A percentile compares a stretch with the other conserved stretches of the same genome.
These are phyloP conservation scores for Gracilaria domingensis DNA, from an alignment of 23 red algal genomes.

Conservation along the genomic window DNA sequence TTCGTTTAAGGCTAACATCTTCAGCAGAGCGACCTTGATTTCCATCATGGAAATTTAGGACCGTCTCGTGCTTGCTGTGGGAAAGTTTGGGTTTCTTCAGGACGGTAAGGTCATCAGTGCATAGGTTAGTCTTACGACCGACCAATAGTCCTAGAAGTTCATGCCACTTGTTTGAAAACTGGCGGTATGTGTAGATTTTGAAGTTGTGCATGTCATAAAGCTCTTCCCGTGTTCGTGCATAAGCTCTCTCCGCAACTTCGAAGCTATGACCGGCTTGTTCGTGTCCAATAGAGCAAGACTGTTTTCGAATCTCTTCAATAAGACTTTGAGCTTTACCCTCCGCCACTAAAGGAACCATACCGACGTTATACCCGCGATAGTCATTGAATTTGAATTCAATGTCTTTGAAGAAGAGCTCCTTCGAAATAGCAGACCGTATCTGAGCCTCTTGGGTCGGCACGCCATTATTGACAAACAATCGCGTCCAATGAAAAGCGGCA, in stretches of 20 bases:
- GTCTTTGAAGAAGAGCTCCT: neutral
- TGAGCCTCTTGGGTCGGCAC: neutral
- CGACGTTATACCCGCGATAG: neutral
- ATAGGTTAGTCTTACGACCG: neutral
- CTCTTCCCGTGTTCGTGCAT: conserved; percentile 6
- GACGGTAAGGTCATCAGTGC: neutral
- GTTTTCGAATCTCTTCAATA: neutral
- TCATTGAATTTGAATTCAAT: neutral
- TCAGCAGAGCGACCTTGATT: too few species aligned
- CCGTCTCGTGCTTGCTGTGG: neutral
- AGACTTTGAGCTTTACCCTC: neutral
- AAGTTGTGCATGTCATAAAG: neutral
- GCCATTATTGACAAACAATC: conserved; percentile 21
- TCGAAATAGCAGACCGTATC: neutral
- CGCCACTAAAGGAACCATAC: conserved; percentile 20
- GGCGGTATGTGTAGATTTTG: neutral
- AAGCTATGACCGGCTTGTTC: conserved; percentile 4
- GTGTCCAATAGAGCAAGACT: neutral
- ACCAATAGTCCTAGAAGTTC: neutral
- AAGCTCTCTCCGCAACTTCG: conserved; percentile 2
- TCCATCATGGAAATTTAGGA: neutral
- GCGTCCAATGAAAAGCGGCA: neutral
- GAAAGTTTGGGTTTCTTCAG: neutral
- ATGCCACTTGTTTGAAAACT: conserved; percentile 11
- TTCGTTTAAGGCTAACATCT: neutral